Conservation (phyloP, 2,329 filamentous ascomycete species). For the Tolypocladium endophyticum region DNA sequence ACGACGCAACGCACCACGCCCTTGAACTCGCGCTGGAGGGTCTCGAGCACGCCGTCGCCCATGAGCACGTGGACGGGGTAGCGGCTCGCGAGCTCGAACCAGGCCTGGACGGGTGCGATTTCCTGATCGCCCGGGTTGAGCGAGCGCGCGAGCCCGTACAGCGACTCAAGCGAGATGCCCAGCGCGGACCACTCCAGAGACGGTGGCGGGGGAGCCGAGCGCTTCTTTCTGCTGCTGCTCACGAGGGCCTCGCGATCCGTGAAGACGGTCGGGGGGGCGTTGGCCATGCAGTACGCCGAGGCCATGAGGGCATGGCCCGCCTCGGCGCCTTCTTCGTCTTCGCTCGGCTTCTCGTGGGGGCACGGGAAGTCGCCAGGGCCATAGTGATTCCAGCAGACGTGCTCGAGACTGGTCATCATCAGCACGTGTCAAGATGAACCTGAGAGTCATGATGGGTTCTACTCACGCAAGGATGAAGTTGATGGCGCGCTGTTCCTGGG, state of each 20-base stretch:
- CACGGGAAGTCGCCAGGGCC: constrained; percentile 26
- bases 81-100: constrained; percentile 38
- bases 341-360: constrained; percentile 18
- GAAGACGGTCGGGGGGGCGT: constrained; percentile 25
- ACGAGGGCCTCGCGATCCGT: constrained; percentile 8
- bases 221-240: neutral
- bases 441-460: neutral
- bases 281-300: constrained; percentile 28
- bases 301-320: constrained; percentile 35
- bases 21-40: constrained; percentile 29
- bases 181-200: constrained; percentile 25
- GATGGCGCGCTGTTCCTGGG: constrained; percentile 34
- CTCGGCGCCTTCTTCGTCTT: constrained; percentile 7
- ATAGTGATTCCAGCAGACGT: constrained; percentile 42
- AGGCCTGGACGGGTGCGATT: constrained; percentile 41
- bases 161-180: constrained; percentile 28
- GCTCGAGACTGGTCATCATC: constrained; percentile 31
- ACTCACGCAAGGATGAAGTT: constrained; percentile 45
- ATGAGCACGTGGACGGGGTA: constrained; percentile 30
- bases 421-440: neutral
- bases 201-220: constrained; percentile 9
- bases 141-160: constrained; percentile 33
- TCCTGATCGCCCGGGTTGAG: constrained; percentile 31
- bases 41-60: constrained; percentile 20
- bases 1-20: constrained; percentile 33